Base-by-base conservation (phyloP, 352 stramenopile genomes). In the Phytophthora multivora region DNA sequence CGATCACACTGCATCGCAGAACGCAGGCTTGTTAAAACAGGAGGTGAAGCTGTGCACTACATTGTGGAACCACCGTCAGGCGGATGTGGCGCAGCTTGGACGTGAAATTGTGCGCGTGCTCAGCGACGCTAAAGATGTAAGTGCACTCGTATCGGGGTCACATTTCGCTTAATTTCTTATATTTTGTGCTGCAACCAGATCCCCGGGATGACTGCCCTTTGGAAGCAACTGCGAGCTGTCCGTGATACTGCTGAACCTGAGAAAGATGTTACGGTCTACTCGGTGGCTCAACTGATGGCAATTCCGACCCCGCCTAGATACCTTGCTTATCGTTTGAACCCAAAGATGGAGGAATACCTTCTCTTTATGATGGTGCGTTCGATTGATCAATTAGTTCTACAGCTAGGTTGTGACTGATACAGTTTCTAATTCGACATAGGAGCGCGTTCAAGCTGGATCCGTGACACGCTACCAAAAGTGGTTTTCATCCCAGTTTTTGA, bases 381-480 rank as follows among this genome's bases (percentile, higher is more conserved):
- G 15, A 40, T 6, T 50, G 2, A 49, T 25, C 10, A 48, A 19
- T 30, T 19, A 33, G 5, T 12, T 21, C 3, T 19, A 11, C 38
- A 2, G 11, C 31, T 43, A 25, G 35, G 38, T 43, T 43, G 11
- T 43, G 9, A 43, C 15, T 43, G 38, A 35, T 30, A 35, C 4
- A 35, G 31, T 2, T n/a, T 31, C n/a, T 52, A 0, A 13, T 61
- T 49, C 56, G 13, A 51, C 30, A n/a, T 51, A 89, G 79, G 85
- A 93, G 26, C 77, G 79, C 10, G 85, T 93, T 18, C 85, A 93
- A 70, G 70, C 85, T 52, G 76, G 80, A 35, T 85, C 80, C 1
- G 78, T 93, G 21, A 89, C 85, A 13, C 77, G 86, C 25, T 95
- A 95, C 42, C 86, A 95, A 43, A 93, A 93, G 62, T 95, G 86